Conservation (phyloP, 352 stramenopile genomes). For the Phytophthora pistaciae region DNA sequence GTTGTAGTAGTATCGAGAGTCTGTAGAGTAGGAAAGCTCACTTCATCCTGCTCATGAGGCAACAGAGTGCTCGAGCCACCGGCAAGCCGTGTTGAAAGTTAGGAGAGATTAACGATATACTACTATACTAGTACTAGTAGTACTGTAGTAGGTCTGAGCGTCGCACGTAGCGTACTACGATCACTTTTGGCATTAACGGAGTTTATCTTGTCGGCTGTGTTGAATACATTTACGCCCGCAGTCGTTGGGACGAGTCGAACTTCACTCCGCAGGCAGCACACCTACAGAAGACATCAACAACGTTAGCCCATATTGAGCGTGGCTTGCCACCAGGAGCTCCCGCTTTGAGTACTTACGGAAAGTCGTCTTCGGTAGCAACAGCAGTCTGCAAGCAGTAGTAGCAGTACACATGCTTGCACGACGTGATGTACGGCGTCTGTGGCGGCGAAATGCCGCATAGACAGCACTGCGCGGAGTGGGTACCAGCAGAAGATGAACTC, state of each 20-base stretch:
- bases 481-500: constrained; percentile 5
- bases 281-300: constrained; percentile 33
- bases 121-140: no score
- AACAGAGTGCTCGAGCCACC: no score
- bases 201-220: background rate
- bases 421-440: constrained; percentile 89
- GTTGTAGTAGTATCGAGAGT: no score
- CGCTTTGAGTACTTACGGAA: constrained; percentile 51
- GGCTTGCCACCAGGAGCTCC: background rate
- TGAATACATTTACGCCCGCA: constrained; percentile 41
- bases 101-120: no score
- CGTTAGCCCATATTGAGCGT: background rate
- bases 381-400: constrained; percentile 89
- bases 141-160: no score
- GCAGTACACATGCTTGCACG: constrained; percentile 88
- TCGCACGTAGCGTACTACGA: no score
- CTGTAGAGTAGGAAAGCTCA: no score
- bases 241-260: constrained; percentile 74
- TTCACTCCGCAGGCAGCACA: constrained; percentile 68
- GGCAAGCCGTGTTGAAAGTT: no score
- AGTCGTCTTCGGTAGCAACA: constrained; percentile 75
- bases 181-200: no score
- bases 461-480: constrained; percentile 54
- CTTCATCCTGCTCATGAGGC: no score
- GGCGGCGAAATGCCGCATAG: constrained; percentile 67